Percentiles rank a stretch among this genome's conserved stretches.
Conservation (phyloP, 2,329 filamentous ascomycete genomes). For the Drechmeria coniospora region DNA sequence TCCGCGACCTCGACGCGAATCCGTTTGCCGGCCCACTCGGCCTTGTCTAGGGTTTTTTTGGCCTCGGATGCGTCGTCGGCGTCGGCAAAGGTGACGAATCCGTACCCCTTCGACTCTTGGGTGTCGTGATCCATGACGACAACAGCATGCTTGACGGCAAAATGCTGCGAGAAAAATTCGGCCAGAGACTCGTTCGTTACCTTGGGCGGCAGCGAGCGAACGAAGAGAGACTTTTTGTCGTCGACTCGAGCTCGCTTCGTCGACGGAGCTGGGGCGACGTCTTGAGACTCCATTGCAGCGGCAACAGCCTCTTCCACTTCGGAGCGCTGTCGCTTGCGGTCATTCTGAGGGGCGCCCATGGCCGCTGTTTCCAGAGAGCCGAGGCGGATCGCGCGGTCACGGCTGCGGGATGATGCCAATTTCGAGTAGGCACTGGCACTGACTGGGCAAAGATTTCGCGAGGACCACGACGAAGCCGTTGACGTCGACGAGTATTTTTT, state of each 20-base stretch:
- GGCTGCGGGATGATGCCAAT: too few species aligned
- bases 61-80: conserved; percentile 77
- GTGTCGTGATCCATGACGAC: conserved; percentile 76
- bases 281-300: conserved; percentile 15
- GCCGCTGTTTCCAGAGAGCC: too few species aligned
- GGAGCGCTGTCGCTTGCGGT: conserved; percentile 20
- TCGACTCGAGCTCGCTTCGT: conserved; percentile 44
- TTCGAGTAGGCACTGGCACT: too few species aligned
- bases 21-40: conserved; percentile 61
- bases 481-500: too few species aligned
- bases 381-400: too few species aligned
- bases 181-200: conserved; percentile 73
- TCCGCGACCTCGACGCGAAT: conserved; percentile 82
- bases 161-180: conserved; percentile 84
- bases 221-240: conserved; percentile 64
- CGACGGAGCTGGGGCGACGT: conserved; percentile 15
- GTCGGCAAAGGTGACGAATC: conserved; percentile 94
- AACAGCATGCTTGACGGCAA: conserved; percentile 89
- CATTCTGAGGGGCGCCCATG: conserved; percentile 16
- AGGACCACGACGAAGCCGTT: too few species aligned
- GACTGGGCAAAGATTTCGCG: too few species aligned
- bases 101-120: conserved; percentile 80
- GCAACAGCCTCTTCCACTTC: conserved; percentile 17
- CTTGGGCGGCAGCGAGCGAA: conserved; percentile 66
- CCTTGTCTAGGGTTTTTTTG: conserved; percentile 64